phyloP scores from a whole-genome alignment of 805 yeast genomes.

The Barnettozyma californica region DNA sequence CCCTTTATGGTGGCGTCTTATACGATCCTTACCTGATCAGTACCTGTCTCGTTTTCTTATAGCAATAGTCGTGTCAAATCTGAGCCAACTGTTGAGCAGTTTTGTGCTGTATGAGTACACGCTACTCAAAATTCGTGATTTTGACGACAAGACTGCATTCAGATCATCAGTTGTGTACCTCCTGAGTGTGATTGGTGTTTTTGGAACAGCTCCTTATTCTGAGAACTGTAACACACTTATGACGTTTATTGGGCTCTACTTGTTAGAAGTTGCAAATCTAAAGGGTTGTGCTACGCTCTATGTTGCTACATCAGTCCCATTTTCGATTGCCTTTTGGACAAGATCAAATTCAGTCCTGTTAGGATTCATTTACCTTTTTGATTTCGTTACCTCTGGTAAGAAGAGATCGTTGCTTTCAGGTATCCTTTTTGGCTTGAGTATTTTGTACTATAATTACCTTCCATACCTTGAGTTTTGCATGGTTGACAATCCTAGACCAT shows the following conservation, averaged over 20 bases:
- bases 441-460: conserved; percentile 41
- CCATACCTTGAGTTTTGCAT: conserved; percentile 67
- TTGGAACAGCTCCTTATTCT: conserved; percentile 66
- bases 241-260: conserved; percentile 53
- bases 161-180: conserved; percentile 43
- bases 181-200: conserved; percentile 77
- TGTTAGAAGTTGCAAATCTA: conserved; percentile 22
- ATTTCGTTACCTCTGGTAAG: conserved; percentile 28
- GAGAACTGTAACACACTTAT: conserved; percentile 67
- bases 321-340: conserved; percentile 54
- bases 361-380: conserved; percentile 63
- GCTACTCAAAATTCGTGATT: conserved; percentile 22
- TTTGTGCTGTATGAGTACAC: conserved; percentile 49
- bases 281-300: conserved; percentile 4
- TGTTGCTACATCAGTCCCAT: conserved; percentile 27
- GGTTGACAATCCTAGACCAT: conserved; percentile 39
- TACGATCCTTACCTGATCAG: conserved; percentile 23
- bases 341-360: conserved; percentile 74
- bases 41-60: conserved; percentile 32
- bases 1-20: conserved; percentile 62
- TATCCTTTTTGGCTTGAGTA: conserved; percentile 38
- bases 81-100: conserved; percentile 45
- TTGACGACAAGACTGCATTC: conserved; percentile 25
- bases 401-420: conserved; percentile 50
- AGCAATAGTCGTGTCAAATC: conserved; percentile 46